phyloP scores from a whole-genome alignment of 139 green algal genomes.

The Tetraselmis striata region DNA sequence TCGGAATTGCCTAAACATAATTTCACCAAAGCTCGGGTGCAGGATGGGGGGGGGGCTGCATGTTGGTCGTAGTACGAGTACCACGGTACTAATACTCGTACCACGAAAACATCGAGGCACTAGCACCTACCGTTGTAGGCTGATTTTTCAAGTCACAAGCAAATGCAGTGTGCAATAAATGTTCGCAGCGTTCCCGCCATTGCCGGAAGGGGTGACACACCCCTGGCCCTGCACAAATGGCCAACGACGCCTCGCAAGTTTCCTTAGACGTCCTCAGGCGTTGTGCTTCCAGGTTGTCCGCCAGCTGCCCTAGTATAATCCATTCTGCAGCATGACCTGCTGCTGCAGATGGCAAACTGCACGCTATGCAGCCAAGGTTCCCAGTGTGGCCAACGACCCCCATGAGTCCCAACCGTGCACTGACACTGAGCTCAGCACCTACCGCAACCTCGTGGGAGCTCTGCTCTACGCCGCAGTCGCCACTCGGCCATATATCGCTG shows the following conservation, averaged over 20 bases:
- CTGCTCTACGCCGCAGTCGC: no score
- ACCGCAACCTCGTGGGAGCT: no score
- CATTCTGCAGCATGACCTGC: not conserved
- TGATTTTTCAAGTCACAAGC: not conserved
- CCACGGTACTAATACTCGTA: no score
- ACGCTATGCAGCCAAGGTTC: not conserved
- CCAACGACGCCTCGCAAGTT: not conserved
- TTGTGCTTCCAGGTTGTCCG: not conserved
- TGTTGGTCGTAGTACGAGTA: no score
- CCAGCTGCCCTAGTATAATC: not conserved
- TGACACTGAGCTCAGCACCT: no score
- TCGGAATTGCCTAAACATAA: no score
- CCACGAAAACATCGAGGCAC: no score
- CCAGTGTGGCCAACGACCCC: no score
- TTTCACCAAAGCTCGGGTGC: no score
- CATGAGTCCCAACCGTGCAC: no score
- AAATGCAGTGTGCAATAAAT: not conserved
- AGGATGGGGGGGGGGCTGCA: no score
- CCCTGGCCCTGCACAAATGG: not conserved
- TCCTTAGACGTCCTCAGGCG: not conserved
- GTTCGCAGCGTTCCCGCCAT: not conserved
- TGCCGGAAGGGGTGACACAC: not conserved
- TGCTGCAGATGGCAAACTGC: not conserved
- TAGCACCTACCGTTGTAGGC: not conserved
- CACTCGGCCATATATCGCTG: no score